Conservation (phyloP, 768 basidiomycete genomes). For the Agrocybe pediades region DNA sequence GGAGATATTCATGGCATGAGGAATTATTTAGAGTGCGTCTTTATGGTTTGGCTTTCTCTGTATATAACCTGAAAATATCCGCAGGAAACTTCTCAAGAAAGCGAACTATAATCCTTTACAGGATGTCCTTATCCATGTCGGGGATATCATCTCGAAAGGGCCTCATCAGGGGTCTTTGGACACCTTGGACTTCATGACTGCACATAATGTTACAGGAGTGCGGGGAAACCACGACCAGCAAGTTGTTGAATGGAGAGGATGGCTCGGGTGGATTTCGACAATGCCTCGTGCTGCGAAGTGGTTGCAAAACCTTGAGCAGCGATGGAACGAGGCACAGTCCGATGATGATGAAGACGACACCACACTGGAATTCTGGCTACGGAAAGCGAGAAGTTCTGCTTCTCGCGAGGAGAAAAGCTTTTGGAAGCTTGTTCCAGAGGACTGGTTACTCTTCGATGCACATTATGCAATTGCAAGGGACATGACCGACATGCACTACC, state of each 20-base stretch:
- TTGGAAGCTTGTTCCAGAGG: conserved; percentile 57
- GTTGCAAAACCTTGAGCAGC: conserved; percentile 50
- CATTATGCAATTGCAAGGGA: conserved; percentile 77
- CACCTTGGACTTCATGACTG: conserved; percentile 65
- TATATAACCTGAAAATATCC: background rate
- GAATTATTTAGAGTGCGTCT: conserved; percentile 61
- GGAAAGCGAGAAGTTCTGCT: conserved; percentile 15
- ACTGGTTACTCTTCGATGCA: conserved; percentile 73
- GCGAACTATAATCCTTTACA: conserved; percentile 57
- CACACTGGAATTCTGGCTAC: conserved; percentile 17
- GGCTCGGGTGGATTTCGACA: conserved; percentile 76
- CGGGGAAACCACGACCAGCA: conserved; percentile 95
- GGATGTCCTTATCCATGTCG: conserved; percentile 80
- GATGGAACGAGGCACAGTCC: conserved; percentile 38
- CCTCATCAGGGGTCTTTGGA: conserved; percentile 57
- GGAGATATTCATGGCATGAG: conserved; percentile 92
- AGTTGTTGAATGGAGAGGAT: conserved; percentile 86
- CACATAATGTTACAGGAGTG: conserved; percentile 71
- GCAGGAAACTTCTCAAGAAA: conserved; percentile 62
- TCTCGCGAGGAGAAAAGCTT: conserved; percentile 33
- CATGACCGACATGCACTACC: conserved; percentile 61
- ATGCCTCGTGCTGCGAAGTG: conserved; percentile 52
- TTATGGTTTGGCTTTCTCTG: background rate
- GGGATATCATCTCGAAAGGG: conserved; percentile 82
- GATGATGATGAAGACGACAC: conserved; percentile 12